Evolutionary conservation across 805 yeast genomes (phyloP), one percentile per base, ranked within the genome.

Genomic region (Zygotorulaspora chibaensis): DNA sequence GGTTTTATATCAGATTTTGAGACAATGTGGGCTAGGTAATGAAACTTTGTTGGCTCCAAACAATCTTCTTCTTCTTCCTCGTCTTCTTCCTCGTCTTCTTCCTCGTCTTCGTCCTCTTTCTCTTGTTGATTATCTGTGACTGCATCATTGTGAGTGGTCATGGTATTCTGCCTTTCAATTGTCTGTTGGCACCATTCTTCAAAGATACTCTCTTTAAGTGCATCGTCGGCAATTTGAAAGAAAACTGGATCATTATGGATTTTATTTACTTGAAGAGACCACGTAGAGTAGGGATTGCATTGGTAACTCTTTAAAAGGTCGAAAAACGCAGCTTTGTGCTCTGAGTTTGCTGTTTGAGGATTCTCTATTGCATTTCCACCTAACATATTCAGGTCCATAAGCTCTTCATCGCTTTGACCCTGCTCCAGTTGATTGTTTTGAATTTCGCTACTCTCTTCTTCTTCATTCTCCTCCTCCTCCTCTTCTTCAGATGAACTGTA

Each of bases 181-280:
- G 38, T 27, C n/a, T 13, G 17, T 20, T 42, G 57, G 46, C 71
- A 59, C 84, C 85, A 80, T 23, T 63, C 56, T 35, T 75, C 73
- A 55, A 73, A 80, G 1, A 71, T 52, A 1, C 57, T 64, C 40
- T 63, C 65, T 29, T 81, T 61, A 8, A 56, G 54, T 15, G 57
- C 50, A 34, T 70, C 67, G 20, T 65, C 56, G 7, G 63, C 62
- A 15, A 76, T 46, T 1, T 48, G 43, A 18, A 64, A 58, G 53
- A 68, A 79, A 10, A 69, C 51, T 3, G 73, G 70, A 48, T 79
- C 79, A n/a, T 63, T 48, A 1, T 68, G 61, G 0, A 80, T 51
- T 40, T 66, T 67, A 10, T 57, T 52, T 9, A 72, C 61, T 56
- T 77, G 80, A 1, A 59, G 48, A 5, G 71, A 72, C 83, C 83